phyloP scores from a whole-genome alignment of 495 filamentous ascomycete genomes.

The Trichoderma reesei region DNA sequence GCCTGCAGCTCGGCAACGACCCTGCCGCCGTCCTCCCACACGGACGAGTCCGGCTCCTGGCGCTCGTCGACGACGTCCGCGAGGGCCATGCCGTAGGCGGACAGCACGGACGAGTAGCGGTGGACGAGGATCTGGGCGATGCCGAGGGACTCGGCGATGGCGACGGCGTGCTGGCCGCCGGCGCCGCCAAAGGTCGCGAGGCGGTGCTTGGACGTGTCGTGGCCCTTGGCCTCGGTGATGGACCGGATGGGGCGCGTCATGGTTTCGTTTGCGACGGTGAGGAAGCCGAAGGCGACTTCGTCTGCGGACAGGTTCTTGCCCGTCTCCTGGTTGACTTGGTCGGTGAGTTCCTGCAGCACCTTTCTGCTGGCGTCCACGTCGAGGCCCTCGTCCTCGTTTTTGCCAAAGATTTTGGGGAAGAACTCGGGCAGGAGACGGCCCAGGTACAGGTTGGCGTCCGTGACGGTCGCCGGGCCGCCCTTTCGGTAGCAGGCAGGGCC shows the following conservation, averaged over 20 bases:
- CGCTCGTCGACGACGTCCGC: constrained; percentile 91
- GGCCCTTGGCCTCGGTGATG: constrained; percentile 86
- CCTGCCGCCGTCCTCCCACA: constrained; percentile 53
- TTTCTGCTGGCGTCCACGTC: constrained; percentile 69
- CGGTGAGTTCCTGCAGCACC: constrained; percentile 66
- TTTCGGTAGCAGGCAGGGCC: constrained; percentile 94
- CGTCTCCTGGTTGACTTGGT: constrained; percentile 63
- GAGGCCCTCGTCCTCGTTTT: constrained; percentile 78
- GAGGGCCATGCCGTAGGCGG: constrained; percentile 93
- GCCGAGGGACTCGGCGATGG: constrained; percentile 84
- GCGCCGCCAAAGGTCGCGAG: constrained; percentile 92
- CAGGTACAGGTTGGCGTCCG: constrained; percentile 86
- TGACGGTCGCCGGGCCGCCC: constrained; percentile 85
- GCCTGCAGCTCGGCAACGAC: constrained; percentile 40
- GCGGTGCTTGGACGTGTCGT: constrained; percentile 82
- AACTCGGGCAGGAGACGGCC: constrained; percentile 85
- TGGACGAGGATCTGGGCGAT: constrained; percentile 84
- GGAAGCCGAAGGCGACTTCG: constrained; percentile 83
- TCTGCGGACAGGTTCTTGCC: constrained; percentile 67
- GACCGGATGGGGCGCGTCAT: constrained; percentile 92
- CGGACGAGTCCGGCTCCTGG: constrained; percentile 81
- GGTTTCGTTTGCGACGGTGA: constrained; percentile 89
- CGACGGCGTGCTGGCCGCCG: constrained; percentile 90
- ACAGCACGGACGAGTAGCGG: constrained; percentile 86
- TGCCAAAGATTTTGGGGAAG: constrained; percentile 95